Conservation (phyloP, 148 eudicot genomes). For the Diospyros lotus region DNA sequence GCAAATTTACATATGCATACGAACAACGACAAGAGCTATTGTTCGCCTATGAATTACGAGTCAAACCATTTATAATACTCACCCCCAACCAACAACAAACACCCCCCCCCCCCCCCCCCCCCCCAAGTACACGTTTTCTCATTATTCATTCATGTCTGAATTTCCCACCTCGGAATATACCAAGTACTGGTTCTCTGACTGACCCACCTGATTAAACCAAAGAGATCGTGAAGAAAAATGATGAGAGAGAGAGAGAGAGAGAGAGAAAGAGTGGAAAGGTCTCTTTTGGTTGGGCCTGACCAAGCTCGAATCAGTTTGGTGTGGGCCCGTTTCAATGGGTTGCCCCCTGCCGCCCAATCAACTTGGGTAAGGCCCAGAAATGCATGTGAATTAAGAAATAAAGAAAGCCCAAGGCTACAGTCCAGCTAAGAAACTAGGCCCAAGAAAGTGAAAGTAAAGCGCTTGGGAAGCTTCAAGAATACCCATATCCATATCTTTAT, state of each 20-base stretch:
- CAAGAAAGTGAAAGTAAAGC: not conserved
- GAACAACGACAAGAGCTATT: too few relatives aligned
- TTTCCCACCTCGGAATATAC: not conserved
- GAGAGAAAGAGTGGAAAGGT: not conserved
- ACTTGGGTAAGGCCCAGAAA: not conserved
- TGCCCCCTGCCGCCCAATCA: not conserved
- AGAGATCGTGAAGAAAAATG: not conserved
- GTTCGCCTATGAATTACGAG: too few relatives aligned
- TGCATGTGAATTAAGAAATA: too few relatives aligned
- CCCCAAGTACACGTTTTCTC: not conserved
- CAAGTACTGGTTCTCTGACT: not conserved
- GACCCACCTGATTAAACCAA: not conserved
- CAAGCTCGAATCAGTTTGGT: not conserved
- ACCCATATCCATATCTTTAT: constrained; percentile 1
- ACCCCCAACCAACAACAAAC: too few relatives aligned
- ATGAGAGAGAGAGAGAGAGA: not conserved
- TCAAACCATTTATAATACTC: too few relatives aligned
- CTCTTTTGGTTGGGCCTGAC: not conserved
- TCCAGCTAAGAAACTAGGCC: not conserved
- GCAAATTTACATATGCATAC: too few relatives aligned
- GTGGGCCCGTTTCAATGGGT: not conserved
- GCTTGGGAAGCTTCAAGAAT: not conserved
- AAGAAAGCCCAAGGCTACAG: not conserved
- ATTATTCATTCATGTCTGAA: not conserved
- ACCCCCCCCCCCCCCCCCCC: too few relatives aligned